Evolutionary conservation across 2,329 filamentous ascomycete genomes (phyloP).

Genomic region (Verticillium longisporum): DNA sequence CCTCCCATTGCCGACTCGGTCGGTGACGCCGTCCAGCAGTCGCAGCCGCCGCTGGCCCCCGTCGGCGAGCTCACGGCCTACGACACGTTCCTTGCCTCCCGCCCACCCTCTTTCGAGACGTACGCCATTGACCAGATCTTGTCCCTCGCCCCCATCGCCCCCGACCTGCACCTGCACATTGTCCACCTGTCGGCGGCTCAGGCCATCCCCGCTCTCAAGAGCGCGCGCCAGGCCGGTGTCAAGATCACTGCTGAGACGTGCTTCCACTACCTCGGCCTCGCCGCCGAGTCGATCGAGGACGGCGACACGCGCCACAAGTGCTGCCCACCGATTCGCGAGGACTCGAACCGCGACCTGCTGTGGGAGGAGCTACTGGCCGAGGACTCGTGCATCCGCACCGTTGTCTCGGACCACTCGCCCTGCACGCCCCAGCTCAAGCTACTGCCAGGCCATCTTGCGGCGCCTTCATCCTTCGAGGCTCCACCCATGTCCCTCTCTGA

Average conservation of each 20-base stretch:
- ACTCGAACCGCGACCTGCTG: conserved; percentile 74
- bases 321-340: conserved; percentile 82
- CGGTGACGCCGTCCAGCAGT: conserved; percentile 66
- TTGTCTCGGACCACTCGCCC: conserved; percentile 93
- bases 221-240: conserved; percentile 65
- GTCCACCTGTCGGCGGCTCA: conserved; percentile 88
- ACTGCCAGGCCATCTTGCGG: conserved; percentile 59
- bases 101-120: conserved; percentile 84
- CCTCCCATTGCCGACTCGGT: conserved; percentile 78
- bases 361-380: conserved; percentile 71
- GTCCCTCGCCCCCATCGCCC: conserved; percentile 71
- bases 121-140: conserved; percentile 85
- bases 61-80: conserved; percentile 71
- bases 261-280: conserved; percentile 87
- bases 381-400: conserved; percentile 79
- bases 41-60: conserved; percentile 62
- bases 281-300: conserved; percentile 72
- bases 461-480: conserved; percentile 13
- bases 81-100: conserved; percentile 84
- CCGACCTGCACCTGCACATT: conserved; percentile 81
- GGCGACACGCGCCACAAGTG: conserved; percentile 93
- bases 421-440: conserved; percentile 94
- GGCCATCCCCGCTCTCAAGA: conserved; percentile 72
- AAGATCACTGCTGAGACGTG: conserved; percentile 93
- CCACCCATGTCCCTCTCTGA: conserved; percentile 40